Base-by-base conservation (phyloP, 176 grass and related monocot species). In the Eragrostis curvula region DNA sequence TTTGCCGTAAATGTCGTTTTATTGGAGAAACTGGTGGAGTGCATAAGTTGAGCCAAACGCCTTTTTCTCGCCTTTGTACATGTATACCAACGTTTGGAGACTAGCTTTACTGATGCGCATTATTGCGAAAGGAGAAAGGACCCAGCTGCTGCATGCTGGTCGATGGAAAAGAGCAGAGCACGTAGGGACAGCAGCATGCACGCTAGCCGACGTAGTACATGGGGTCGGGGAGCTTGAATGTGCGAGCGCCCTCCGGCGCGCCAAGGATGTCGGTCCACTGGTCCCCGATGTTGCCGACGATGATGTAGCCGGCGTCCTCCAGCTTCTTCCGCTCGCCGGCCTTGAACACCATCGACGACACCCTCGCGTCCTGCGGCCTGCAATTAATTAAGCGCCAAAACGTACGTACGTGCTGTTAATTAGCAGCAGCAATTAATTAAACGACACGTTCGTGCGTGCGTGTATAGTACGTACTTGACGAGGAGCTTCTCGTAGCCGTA, bases 181-280 rank as follows among this genome's bases (percentile, higher is more conserved):
- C 1, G 6, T 9, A 6, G 0, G 0, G 50, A 0, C 17, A 21
- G 51, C 51, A 7, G 21, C 32, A 16, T 0, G 21, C 8, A n/a
- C 10, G 12, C 16, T 58, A 87, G 56, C 32, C 72, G 42, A 93
- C 56, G 30, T 84, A 93, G 85, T 90, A 93, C 32, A 90, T 23
- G 0, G 91, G 87, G 78, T 90, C 80, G 0, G 91, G 91, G 18
- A 85, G 77, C 75, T 93, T 90, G 81, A 93, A 90, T 15, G 91
- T 89, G 39, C 91, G 84, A 0, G 1, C 39, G 0, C 79, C 85
- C 82, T 89, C 82, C 0, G 81, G 81, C 39, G 7, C 18, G 36
- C 85, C 81, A n/a, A 90, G 60, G 66, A 93, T 47, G 47, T 90
- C 88, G 59, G 81, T 88, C 91, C 88, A 93, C 62, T 93, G 91